These are phyloP conservation scores for Alnus rubra DNA, from an alignment of 306 rosid species.

Conservation along the genomic window DNA sequence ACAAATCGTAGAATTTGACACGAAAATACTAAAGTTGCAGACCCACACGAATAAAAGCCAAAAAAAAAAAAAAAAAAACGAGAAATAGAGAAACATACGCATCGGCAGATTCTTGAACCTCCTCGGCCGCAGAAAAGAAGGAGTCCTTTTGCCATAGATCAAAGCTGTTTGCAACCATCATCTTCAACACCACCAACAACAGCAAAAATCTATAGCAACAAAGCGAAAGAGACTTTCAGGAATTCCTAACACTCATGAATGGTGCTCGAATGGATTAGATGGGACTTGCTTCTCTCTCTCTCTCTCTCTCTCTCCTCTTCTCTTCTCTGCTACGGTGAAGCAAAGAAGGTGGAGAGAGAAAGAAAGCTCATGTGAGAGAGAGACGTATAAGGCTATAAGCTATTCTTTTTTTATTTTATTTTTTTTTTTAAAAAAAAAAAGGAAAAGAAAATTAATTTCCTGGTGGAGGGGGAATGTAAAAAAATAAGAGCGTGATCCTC, in stretches of 20 bases:
- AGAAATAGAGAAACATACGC: conserved; percentile 50
- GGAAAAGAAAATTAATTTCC: neutral
- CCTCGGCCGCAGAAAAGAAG: conserved; percentile 96
- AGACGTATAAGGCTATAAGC: conserved; percentile 34
- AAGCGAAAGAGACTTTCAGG: conserved; percentile 16
- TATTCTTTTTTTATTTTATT: conserved; percentile 26
- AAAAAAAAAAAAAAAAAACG: neutral
- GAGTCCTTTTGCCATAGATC: conserved; percentile 93
- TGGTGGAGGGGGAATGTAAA: neutral
- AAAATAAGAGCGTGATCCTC: conserved; percentile 12
- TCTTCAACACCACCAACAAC: conserved; percentile 31
- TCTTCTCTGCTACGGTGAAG: conserved; percentile 36
- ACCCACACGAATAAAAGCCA: conserved; percentile 23
- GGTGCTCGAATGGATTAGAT: conserved; percentile 11
- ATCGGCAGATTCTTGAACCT: conserved; percentile 98
- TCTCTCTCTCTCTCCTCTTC: conserved; percentile 39
- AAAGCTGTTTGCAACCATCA: conserved; percentile 87
- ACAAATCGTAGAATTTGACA: conserved; percentile 4
- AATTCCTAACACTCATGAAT: neutral
- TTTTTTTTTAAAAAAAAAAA: neutral
- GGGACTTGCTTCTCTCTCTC: conserved; percentile 24
- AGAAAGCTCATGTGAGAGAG: conserved; percentile 24
- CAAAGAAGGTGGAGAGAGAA: conserved; percentile 47
- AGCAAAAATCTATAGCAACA: neutral
- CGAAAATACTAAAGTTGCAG: conserved; percentile 17